Base-by-base conservation (phyloP, 139 green algal genomes). In the Picochlorum sp. region DNA sequence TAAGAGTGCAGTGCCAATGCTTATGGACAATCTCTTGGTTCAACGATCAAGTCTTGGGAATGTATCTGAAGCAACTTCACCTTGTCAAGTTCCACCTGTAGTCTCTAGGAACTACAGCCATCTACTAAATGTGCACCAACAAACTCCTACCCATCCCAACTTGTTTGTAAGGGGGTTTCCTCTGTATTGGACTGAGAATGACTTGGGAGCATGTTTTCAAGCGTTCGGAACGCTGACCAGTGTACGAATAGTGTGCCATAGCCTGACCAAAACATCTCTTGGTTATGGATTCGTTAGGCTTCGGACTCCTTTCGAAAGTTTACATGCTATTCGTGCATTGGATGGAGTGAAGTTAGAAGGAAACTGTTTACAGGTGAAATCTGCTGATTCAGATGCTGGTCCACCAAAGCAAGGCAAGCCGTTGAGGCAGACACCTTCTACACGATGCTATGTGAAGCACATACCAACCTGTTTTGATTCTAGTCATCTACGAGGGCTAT, bases 201-300 rank as follows among this genome's bases (percentile, higher is more conserved):
- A 74, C n/a, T 57, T 74, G 16, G 37, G 51, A 5, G 39, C 59
- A 14, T 31, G 68, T n/a, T 74, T 74, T 57, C 33, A 47, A 12
- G 50, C 63, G 33, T 68, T 58, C 35, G 66, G 66, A 4, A 33
- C 13, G 16, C 50, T 68, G 9, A 59, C 57, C 25, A 54, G 30
- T 43, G 33, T 74, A 4, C 49, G 66, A 12, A 50, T 74, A 1
- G 66, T 74, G 12, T 50, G 66, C 8, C 59, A 74, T 50, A 57
- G 33, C 10, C 51, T 68, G 10, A 69, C 59, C 24, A 74, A 74
- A 41, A 50, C 64, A 41, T 62, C 41, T 20, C 40, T 74, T 1
- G 66, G 66, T 13, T 74, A 74, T 31, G 66, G 66, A 24, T 74
- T 74, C 41, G 66, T 74, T 13, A 58, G 66, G 7, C 68, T 53